phyloP scores from a whole-genome alignment of 140 eudicot genomes.

The Bidens hawaiensis region DNA sequence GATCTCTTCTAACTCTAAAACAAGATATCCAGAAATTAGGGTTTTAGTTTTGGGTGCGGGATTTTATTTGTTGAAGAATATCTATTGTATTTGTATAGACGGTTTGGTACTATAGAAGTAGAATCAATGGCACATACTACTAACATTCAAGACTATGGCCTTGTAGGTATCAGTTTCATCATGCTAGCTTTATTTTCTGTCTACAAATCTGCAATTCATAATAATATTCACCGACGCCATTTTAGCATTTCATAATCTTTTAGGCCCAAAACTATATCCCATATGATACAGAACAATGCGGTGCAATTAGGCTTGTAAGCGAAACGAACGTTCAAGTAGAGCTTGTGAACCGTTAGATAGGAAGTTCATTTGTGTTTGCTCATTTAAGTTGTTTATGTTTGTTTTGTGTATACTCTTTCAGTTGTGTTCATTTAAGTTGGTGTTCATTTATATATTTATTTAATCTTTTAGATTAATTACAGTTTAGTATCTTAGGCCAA shows the following conservation, averaged over 20 bases:
- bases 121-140: slow-evolving; percentile 24
- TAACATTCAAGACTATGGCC: slow-evolving; percentile 14
- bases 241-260: neutral
- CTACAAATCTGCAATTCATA: slow-evolving; percentile 11
- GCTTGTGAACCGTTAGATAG: too few relatives aligned
- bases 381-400: too few relatives aligned
- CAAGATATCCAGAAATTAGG: slow-evolving; percentile 17
- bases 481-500: too few relatives aligned
- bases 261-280: neutral
- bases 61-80: slow-evolving; percentile 24
- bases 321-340: too few relatives aligned
- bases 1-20: slow-evolving; percentile 13
- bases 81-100: slow-evolving; percentile 23
- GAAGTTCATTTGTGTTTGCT: too few relatives aligned
- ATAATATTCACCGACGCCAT: slow-evolving; percentile 6
- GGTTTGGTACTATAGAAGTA: slow-evolving; percentile 20
- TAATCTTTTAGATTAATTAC: too few relatives aligned
- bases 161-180: slow-evolving; percentile 6
- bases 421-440: too few relatives aligned
- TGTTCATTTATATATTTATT: too few relatives aligned
- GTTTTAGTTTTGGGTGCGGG: slow-evolving; percentile 21
- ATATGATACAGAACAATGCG: neutral
- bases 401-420: too few relatives aligned
- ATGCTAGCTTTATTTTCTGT: neutral
- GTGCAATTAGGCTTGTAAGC: too few relatives aligned